A percentile compares a stretch with the other conserved stretches of the same genome.
These are phyloP conservation scores for Dissophora globulifera DNA, from an alignment of 192 early-diverging fungal species.

Conservation along the genomic window DNA sequence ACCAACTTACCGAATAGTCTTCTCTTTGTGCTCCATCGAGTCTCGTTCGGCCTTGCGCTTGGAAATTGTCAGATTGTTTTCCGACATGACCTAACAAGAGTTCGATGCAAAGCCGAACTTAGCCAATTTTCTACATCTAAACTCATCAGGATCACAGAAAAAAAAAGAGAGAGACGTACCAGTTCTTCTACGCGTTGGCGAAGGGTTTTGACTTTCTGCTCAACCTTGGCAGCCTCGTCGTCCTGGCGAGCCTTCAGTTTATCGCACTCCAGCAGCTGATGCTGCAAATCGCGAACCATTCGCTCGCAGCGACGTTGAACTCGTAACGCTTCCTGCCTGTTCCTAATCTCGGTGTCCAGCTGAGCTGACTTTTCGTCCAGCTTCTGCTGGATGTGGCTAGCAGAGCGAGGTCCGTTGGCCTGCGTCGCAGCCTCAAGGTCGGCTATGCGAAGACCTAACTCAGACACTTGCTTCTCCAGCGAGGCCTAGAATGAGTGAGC, in stretches of 20 bases:
- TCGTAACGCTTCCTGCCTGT: slow-evolving; percentile 70
- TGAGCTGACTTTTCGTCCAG: slow-evolving; percentile 69
- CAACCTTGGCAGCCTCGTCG: slow-evolving; percentile 76
- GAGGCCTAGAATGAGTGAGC: slow-evolving; percentile 63
- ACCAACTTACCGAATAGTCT: slow-evolving; percentile 37
- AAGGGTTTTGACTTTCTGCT: slow-evolving; percentile 73
- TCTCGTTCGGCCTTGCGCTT: slow-evolving; percentile 52
- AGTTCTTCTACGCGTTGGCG: slow-evolving; percentile 74
- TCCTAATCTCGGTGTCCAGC: slow-evolving; percentile 70
- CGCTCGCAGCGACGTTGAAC: slow-evolving; percentile 76
- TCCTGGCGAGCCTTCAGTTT: slow-evolving; percentile 73
- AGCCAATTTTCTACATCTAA: no score
- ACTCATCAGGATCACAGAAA: not conserved
- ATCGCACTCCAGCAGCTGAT: slow-evolving; percentile 84
- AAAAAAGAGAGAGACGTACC: slow-evolving; percentile 35
- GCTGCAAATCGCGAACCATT: slow-evolving; percentile 86
- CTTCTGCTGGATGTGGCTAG: slow-evolving; percentile 66
- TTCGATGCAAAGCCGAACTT: not conserved
- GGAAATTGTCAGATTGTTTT: slow-evolving; percentile 48
- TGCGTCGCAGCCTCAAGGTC: slow-evolving; percentile 79
- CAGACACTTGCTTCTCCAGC: slow-evolving; percentile 88
- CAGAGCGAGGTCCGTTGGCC: slow-evolving; percentile 65
- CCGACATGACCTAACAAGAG: slow-evolving; percentile 29
- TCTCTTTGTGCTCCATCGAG: slow-evolving; percentile 44
- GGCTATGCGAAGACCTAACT: slow-evolving; percentile 77